Evolutionary conservation across 2,329 filamentous ascomycete species (phyloP).

Genomic region (Fusarium nygamai): DNA sequence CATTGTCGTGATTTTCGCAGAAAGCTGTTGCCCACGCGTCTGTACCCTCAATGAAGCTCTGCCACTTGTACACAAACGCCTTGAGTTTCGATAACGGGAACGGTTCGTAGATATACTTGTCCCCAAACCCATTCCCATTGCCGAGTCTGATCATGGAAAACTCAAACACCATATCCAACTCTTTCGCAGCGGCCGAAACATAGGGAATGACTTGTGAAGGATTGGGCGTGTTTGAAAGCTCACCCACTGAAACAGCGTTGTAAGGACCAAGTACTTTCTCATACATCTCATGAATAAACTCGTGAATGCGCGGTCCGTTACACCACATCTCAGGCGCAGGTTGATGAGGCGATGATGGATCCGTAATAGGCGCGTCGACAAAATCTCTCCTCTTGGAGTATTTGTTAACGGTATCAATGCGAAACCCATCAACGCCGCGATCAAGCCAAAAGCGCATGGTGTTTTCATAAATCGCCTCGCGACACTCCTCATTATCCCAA

Average conservation of each 20-base stretch:
- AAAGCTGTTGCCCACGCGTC: slow-evolving; percentile 70
- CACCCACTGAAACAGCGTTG: slow-evolving; percentile 69
- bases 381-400: slow-evolving; percentile 70
- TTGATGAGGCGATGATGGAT: slow-evolving; percentile 51
- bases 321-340: slow-evolving; percentile 62
- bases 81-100: slow-evolving; percentile 59
- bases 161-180: slow-evolving; percentile 71
- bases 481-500: slow-evolving; percentile 75
- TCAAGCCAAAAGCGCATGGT: slow-evolving; percentile 81
- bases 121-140: slow-evolving; percentile 56
- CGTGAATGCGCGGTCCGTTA: slow-evolving; percentile 70
- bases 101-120: slow-evolving; percentile 61
- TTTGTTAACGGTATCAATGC: slow-evolving; percentile 75
- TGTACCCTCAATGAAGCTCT: slow-evolving; percentile 58
- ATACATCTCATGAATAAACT: slow-evolving; percentile 69
- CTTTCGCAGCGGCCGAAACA: slow-evolving; percentile 60
- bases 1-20: slow-evolving; percentile 72
- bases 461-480: slow-evolving; percentile 71
- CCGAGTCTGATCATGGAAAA: slow-evolving; percentile 67
- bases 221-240: slow-evolving; percentile 66
- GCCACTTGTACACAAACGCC: slow-evolving; percentile 56
- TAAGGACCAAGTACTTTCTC: slow-evolving; percentile 62
- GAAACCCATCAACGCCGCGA: slow-evolving; percentile 71
- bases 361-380: slow-evolving; percentile 61
- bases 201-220: slow-evolving; percentile 63